A percentile compares a stretch with the other conserved stretches of the same genome.
Conservation (phyloP, 345 rosid species). For the Carallia brachiata region DNA sequence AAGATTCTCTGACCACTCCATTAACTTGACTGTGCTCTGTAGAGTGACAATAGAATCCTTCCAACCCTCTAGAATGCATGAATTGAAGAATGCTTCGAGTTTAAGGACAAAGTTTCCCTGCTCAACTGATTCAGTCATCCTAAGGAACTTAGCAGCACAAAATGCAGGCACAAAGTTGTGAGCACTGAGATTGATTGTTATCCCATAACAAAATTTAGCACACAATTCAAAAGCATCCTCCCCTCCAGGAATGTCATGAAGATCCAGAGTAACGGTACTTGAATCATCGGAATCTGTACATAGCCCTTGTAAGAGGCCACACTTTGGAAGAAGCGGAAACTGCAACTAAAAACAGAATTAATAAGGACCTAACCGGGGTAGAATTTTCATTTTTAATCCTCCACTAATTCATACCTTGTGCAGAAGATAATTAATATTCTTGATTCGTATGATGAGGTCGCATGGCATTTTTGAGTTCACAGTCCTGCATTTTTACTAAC, state of each 20-base stretch:
- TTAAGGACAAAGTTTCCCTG: slow-evolving; percentile 74
- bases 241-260: slow-evolving; percentile 92
- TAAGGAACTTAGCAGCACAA: slow-evolving; percentile 89
- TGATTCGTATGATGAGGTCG: slow-evolving; percentile 63
- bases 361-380: slow-evolving; percentile 8
- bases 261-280: slow-evolving; percentile 52
- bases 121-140: slow-evolving; percentile 83
- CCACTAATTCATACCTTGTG: slow-evolving; percentile 58
- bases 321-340: slow-evolving; percentile 80
- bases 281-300: slow-evolving; percentile 49
- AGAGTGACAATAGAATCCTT: slow-evolving; percentile 78
- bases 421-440: slow-evolving; percentile 64
- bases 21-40: slow-evolving; percentile 58
- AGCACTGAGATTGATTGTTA: slow-evolving; percentile 81
- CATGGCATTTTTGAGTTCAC: slow-evolving; percentile 60
- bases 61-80: slow-evolving; percentile 96
- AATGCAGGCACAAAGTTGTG: slow-evolving; percentile 77
- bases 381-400: background rate
- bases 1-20: slow-evolving; percentile 90
- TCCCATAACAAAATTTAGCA: slow-evolving; percentile 93
- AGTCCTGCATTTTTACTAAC: slow-evolving; percentile 53
- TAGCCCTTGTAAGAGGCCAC: slow-evolving; percentile 73
- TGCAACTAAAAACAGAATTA: slow-evolving; percentile 50
- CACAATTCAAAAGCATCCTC: slow-evolving; percentile 91
- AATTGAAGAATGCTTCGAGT: slow-evolving; percentile 85